These are phyloP conservation scores for Talaromyces albobiverticillius DNA, from an alignment of 2,329 filamentous ascomycete species.

Conservation along the genomic window DNA sequence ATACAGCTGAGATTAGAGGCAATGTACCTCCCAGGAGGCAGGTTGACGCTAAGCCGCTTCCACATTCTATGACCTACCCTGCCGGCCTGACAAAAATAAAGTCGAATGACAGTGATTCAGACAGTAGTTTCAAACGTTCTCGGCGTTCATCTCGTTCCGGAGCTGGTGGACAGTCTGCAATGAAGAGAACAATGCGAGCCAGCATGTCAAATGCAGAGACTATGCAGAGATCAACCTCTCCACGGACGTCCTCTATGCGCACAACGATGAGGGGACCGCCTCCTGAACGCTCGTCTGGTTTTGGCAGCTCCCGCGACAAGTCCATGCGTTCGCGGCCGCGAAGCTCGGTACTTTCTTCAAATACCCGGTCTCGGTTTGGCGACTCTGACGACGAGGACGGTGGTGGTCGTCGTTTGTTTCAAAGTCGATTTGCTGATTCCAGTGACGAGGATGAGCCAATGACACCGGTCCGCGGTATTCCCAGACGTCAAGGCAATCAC, in stretches of 20 bases:
- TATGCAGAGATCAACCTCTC: constrained; percentile 56
- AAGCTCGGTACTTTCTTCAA: constrained; percentile 20
- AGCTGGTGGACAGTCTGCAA: constrained; percentile 53
- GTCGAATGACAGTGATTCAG: constrained; percentile 65
- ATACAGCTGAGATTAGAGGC: constrained; percentile 18
- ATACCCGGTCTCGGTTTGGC: constrained; percentile 49
- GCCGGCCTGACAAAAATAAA: constrained; percentile 48
- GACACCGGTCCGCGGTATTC: constrained; percentile 60
- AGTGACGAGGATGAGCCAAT: constrained; percentile 64
- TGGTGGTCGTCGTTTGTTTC: constrained; percentile 37
- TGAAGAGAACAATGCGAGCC: constrained; percentile 72
- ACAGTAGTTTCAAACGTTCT: constrained; percentile 74
- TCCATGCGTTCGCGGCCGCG: constrained; percentile 21
- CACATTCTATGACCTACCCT: constrained; percentile 12
- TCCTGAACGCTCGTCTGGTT: constrained; percentile 39
- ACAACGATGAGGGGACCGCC: constrained; percentile 51
- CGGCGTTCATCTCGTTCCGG: constrained; percentile 48
- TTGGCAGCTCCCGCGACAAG: constrained; percentile 36
- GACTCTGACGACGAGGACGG: constrained; percentile 64
- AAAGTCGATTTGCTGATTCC: constrained; percentile 67
- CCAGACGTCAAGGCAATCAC: constrained; percentile 54
- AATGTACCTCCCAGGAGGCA: constrained; percentile 13
- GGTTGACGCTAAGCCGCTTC: constrained; percentile 1
- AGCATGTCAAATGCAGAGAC: constrained; percentile 35
- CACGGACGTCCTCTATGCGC: constrained; percentile 48